Evolutionary conservation across 148 eudicot species (phyloP).

Genomic region (Spergularia marina): DNA sequence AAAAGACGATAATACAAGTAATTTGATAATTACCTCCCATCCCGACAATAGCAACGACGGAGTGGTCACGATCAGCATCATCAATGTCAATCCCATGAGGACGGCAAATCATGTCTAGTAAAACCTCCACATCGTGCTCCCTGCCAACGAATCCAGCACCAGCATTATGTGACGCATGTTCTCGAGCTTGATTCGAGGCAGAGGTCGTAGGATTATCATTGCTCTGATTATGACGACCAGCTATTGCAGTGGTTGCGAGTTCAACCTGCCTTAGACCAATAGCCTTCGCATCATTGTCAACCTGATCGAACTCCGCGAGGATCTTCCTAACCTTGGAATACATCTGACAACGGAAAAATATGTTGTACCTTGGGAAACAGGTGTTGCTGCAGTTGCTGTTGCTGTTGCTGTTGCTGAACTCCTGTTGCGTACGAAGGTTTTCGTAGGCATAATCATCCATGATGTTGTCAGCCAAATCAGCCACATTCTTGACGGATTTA

Average conservation of each 20-base stretch:
- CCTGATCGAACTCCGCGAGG: neutral
- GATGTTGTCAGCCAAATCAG: slow-evolving; percentile 9
- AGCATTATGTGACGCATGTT: neutral
- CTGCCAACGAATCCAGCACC: slow-evolving; percentile 8
- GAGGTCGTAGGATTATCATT: too few species aligned
- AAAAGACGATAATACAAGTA: neutral
- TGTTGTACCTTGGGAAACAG: too few species aligned
- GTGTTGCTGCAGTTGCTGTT: neutral
- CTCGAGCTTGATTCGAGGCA: neutral
- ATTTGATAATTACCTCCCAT: slow-evolving; percentile 8
- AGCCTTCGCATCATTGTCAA: neutral
- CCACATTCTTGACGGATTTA: neutral
- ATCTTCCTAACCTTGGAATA: neutral
- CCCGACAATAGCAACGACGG: slow-evolving; percentile 10
- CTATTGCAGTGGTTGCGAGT: neutral
- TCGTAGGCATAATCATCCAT: slow-evolving; percentile 18
- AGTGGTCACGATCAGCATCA: too few species aligned
- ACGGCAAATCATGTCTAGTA: neutral
- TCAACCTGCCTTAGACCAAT: slow-evolving; percentile 2
- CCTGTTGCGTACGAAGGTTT: neutral
- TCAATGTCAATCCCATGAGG: neutral
- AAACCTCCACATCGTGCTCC: neutral
- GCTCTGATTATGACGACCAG: neutral
- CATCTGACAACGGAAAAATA: neutral
- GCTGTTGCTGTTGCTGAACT: too few species aligned